These are phyloP conservation scores for Cyclocybe cylindracea DNA, from an alignment of 768 basidiomycete species.

Conservation along the genomic window DNA sequence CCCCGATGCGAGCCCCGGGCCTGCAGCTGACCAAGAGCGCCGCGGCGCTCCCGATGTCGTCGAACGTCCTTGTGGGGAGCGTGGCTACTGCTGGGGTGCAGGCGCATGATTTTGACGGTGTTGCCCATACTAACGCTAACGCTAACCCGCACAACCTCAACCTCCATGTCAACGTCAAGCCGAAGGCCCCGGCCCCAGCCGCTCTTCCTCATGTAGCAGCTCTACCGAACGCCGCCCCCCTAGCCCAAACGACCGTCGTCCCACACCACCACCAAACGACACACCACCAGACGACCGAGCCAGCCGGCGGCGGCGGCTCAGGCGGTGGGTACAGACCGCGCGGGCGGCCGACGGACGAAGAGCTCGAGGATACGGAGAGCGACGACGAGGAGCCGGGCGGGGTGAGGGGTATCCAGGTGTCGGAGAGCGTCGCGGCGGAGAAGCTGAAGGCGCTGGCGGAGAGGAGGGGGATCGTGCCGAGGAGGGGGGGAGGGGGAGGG, in stretches of 20 bases:
- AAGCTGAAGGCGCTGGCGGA: conserved; percentile 59
- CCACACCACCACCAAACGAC: not conserved
- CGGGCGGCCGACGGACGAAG: conserved; percentile 62
- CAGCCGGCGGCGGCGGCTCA: conserved; percentile 8
- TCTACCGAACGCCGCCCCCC: too few species aligned
- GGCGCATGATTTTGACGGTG: too few species aligned
- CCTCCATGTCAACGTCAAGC: too few species aligned
- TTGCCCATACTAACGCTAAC: too few species aligned
- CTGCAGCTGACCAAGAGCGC: conserved; percentile 50
- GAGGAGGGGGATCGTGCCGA: conserved; percentile 37
- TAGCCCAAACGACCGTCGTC: too few species aligned
- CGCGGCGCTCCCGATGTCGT: conserved; percentile 60
- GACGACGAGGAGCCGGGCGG: conserved; percentile 46
- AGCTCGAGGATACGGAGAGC: conserved; percentile 64
- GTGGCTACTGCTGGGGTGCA: not conserved
- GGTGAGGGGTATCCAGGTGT: conserved; percentile 47
- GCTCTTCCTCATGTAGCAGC: too few species aligned
- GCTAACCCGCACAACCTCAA: too few species aligned
- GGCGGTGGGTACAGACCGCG: conserved; percentile 59
- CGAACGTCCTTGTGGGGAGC: conserved; percentile 33
- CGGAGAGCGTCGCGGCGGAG: conserved; percentile 70
- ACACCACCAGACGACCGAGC: not conserved
- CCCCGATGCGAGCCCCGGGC: conserved; percentile 17
- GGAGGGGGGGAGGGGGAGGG: conserved; percentile 7
- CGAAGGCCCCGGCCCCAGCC: too few species aligned